Evolutionary conservation across 371 early-diverging fungal genomes (phyloP).

Genomic region (Mortierella sp.): DNA sequence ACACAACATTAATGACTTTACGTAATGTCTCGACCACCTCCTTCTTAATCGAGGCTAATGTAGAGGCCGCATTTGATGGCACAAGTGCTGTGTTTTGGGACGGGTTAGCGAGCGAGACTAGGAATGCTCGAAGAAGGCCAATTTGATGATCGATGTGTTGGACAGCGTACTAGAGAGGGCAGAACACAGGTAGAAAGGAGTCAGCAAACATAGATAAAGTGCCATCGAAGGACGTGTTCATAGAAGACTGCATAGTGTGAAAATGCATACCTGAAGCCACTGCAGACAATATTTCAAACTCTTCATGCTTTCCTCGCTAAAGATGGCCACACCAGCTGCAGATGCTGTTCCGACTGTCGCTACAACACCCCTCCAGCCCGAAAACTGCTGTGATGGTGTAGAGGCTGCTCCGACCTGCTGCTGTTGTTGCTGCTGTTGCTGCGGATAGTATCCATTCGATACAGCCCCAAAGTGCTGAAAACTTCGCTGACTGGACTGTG

Average conservation of each 20-base stretch:
- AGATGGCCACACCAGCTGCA: conserved; percentile 79
- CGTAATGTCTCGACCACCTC: conserved; percentile 92
- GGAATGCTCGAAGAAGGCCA: conserved; percentile 69
- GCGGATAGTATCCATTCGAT: conserved; percentile 42
- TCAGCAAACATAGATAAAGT: background rate
- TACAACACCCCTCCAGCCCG: conserved; percentile 81
- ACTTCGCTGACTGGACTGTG: conserved; percentile 47
- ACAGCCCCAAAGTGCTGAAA: conserved; percentile 23
- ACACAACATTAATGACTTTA: conserved; percentile 88
- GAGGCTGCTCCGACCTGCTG: conserved; percentile 24
- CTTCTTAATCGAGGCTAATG: conserved; percentile 74
- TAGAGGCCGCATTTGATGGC: conserved; percentile 52
- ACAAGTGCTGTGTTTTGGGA: conserved; percentile 40
- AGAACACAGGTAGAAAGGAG: background rate
- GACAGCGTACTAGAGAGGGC: conserved; percentile 74
- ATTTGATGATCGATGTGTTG: conserved; percentile 87
- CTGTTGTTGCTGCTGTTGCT: conserved; percentile 34
- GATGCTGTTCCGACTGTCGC: conserved; percentile 77
- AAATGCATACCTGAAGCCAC: conserved; percentile 67
- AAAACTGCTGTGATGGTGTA: conserved; percentile 41
- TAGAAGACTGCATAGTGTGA: no score
- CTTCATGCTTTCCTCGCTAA: conserved; percentile 85
- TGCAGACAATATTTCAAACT: conserved; percentile 82
- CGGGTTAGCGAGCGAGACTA: conserved; percentile 68
- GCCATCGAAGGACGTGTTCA: no score